Evolutionary conservation across 2,329 filamentous ascomycete species (phyloP), one percentile per base, ranked within the genome.

Genomic region (Fonsecaea pedrosoi): DNA sequence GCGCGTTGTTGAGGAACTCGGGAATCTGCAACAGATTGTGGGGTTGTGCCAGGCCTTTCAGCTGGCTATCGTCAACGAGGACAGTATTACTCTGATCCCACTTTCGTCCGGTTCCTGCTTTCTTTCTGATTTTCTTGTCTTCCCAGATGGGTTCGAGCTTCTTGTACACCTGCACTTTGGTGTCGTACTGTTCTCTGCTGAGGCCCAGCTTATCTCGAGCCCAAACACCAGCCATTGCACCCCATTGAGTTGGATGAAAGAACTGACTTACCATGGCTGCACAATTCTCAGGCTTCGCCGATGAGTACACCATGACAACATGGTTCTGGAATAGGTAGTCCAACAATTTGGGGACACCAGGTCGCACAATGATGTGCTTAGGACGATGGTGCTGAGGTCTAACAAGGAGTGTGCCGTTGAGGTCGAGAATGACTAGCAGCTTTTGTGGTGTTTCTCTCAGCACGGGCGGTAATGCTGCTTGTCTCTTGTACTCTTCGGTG

Each of bases 71-170:
- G 73, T 99, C 95, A 45, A 98, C 88, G 32, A 99, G 83, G 6
- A 98, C 85, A 0, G 95, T 98, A 77, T 98, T 96, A 59, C 84
- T 84, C 79, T 97, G 93, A 73, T 89, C 85, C 90, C 93, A 98
- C 9, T 37, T 58, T 1, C 54, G 38, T 37, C 64, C 58, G 10
- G 56, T 58, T 48, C 42, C 57, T 0, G 82, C 81, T 57, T 83
- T 80, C n/a, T 76, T 75, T 70, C 84, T 82, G 13, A 84, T 79
- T 0, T 70, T 62, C 4, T 80, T 72, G 7, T 81, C 78, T 1
- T 73, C 74, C 95, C 95, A 99, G 0, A 97, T 79, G 58, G 79
- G 82, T 0, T 87, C 83, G 2, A 99, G 84, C 42, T 91, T 86
- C 82, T 99, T 99, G 84, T 97, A 98, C 65, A 94, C 92, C 77